Base-by-base conservation (phyloP, 1,284 basidiomycete genomes). In the Schizophyllum commune region DNA sequence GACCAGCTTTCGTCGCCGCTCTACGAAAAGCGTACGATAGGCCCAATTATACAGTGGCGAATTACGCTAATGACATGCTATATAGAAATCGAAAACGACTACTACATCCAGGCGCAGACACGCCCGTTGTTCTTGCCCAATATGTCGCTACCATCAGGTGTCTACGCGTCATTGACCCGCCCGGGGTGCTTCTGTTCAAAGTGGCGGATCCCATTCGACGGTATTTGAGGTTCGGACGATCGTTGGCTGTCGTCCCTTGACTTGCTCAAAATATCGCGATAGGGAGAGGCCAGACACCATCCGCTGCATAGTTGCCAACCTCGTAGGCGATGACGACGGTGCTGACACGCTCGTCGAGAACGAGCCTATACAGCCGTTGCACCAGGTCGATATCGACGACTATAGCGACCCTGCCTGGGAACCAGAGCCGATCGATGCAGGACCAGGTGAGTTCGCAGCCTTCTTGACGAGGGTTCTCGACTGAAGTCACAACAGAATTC, bases 71-170 rank as follows among this genome's bases (percentile, higher is more conserved):
- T 6, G 13, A n/a, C 55, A 32, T 33, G 22, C 55, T 55, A 55
- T 61, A 34, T 58, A 95, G 93, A 27, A 94, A 93, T 68, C 82
- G 84, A 58, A 91, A 88, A 69, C 90, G 96, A 3, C 81, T 99
- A 0, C 84, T 99, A 13, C 96, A 99, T 71, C 97, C 97, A 0
- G 97, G 96, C 8, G 94, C 95, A 1, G 94, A 96, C 65, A 99
- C 97, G 0, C 91, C 91, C 67, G 86, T 94, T 66, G 96, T 99
- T 63, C 79, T 99, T 20, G 79, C 86, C 1, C 90, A 94, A 80
- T 99, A 99, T 72, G 92, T 98, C n/a, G 88, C 90, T 1, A 95
- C 94, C 1, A 98, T 99, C 69, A 89, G 91, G 65, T 94, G 92
- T 68, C 75, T 99, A 15, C 87, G 96, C 1, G 85, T 96, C 55